phyloP scores from a whole-genome alignment of 2,329 filamentous ascomycete genomes.

The Paracoccidioides lutzii region DNA sequence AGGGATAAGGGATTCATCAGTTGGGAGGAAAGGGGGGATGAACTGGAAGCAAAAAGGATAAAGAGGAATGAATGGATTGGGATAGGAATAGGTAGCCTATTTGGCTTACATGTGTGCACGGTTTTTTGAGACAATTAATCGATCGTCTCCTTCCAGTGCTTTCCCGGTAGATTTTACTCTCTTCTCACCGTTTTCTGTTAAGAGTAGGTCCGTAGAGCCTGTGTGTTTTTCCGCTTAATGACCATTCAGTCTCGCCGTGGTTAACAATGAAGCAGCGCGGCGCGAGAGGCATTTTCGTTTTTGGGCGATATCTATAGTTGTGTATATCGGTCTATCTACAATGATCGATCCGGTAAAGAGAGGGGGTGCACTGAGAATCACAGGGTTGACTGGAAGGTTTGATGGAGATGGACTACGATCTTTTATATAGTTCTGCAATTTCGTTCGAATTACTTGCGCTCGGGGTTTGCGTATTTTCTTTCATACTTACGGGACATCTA shows the following conservation, averaged over 20 bases:
- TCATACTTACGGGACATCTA: too few species aligned
- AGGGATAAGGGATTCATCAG: neutral
- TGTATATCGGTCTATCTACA: neutral
- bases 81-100: neutral
- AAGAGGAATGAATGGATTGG: too few species aligned
- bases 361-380: too few species aligned
- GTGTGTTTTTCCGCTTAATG: slow-evolving; percentile 75
- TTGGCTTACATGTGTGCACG: slow-evolving; percentile 62
- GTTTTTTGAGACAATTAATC: slow-evolving; percentile 70
- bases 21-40: neutral
- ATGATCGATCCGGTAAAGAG: neutral
- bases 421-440: too few species aligned
- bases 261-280: slow-evolving; percentile 71
- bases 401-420: too few species aligned
- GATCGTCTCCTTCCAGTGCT: slow-evolving; percentile 70
- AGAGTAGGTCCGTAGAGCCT: slow-evolving; percentile 68
- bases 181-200: slow-evolving; percentile 70
- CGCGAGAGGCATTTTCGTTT: slow-evolving; percentile 30
- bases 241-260: slow-evolving; percentile 95
- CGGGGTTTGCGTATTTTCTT: too few species aligned
- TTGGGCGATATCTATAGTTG: neutral
- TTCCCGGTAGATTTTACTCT: slow-evolving; percentile 63
- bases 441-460: too few species aligned
- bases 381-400: too few species aligned
- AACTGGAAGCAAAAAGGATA: neutral